A percentile compares a stretch with the other conserved stretches of the same genome.
Conservation (phyloP, 768 basidiomycete genomes). For the Termitomyces sp. region DNA sequence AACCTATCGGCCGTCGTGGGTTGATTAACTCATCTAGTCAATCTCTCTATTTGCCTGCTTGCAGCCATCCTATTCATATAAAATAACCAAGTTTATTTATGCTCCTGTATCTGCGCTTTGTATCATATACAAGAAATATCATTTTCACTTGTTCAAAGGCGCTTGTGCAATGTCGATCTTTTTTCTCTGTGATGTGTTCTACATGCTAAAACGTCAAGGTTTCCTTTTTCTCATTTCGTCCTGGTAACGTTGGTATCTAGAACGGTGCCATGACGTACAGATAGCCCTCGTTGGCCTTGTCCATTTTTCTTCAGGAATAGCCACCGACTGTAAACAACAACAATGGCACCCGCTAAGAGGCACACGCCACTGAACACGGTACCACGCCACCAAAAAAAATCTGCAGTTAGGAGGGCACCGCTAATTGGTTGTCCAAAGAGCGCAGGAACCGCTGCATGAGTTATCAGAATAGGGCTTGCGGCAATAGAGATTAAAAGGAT, state of each 20-base stretch:
- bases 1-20: no score
- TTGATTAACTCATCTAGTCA: background rate
- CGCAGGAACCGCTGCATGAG: conserved; percentile 9
- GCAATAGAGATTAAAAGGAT: background rate
- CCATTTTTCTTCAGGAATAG: conserved; percentile 9
- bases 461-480: background rate
- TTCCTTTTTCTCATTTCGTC: background rate
- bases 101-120: background rate
- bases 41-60: no score
- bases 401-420: conserved; percentile 19
- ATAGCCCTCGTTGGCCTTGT: background rate
- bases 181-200: background rate
- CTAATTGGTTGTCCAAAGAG: conserved; percentile 22
- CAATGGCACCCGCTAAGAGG: conserved; percentile 9
- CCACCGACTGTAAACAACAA: conserved; percentile 12
- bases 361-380: conserved; percentile 18
- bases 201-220: no score
- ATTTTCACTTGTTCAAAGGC: background rate
- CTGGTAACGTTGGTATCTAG: no score
- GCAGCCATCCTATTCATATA: no score
- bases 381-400: conserved; percentile 25
- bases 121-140: background rate
- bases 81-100: background rate
- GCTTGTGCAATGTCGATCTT: background rate
- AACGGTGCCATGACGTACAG: background rate